Evolutionary conservation across 2,329 filamentous ascomycete species (phyloP), one percentile per base, ranked within the genome.

Genomic region (Monilinia fructigena): DNA sequence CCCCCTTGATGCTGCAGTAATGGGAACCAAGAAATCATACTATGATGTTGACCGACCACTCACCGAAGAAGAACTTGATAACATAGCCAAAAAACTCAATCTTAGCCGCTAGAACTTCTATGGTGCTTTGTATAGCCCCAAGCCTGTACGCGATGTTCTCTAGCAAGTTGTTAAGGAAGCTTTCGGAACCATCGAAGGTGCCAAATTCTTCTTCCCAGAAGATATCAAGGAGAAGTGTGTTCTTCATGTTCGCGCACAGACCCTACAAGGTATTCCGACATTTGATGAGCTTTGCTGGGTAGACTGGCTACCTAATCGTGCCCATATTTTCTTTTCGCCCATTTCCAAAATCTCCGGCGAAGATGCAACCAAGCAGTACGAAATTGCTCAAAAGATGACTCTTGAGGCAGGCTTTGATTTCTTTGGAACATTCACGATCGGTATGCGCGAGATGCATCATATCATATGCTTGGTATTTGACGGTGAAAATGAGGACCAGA

Each of bases 381-480:
- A 77, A 6, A 70, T 82, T 35, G 81, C 78, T 8, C 69, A 77
- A 70, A 75, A 71, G 5, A 74, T 78, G 38, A 75, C 77, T 65
- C 71, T 75, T n/a, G 77, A 82, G 66, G 76, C 78, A 52, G 80
- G 80, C 0, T 79, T 85, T 62, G 82, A 85, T 70, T 79, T 83
- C 60, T 81, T 85, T 65, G 79, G 80, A 2, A 81, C 81, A 2
- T 82, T 85, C 61, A 79, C 79, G 55, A 79, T 85, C 6, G 82
- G 82, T 12, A 60, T 65, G 68, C 77, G 83, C 14, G 82, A 85
- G 73, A 84, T 85, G 78, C 83, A 85, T 72, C 80, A 84, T 71
- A 85, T 85, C 66, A 79, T 83, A 3, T 82, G 82, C 66, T 81
- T 86, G 53, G 78, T 85, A 18, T 86, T 82, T 71, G 79, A 86